These are phyloP conservation scores for Lactarius quietus DNA, from an alignment of 768 basidiomycete genomes.

Conservation along the genomic window DNA sequence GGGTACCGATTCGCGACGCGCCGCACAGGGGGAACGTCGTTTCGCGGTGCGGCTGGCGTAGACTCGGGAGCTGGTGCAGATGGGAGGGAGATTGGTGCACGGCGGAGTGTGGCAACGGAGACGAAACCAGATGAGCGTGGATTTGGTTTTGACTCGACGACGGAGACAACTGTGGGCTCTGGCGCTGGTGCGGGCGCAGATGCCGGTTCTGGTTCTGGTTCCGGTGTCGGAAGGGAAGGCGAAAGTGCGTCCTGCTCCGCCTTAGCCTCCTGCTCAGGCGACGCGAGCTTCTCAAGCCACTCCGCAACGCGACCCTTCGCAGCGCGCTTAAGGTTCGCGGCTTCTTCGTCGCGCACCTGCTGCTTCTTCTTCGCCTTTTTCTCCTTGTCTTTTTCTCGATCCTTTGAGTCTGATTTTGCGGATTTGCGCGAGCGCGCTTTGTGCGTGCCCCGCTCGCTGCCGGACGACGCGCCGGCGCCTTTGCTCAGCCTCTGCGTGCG, in stretches of 20 bases:
- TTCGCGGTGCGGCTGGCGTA: background rate
- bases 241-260: background rate
- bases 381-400: conserved; percentile 30
- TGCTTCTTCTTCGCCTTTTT: conserved; percentile 22
- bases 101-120: conserved; percentile 53
- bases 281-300: conserved; percentile 69
- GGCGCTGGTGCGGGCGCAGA: no score
- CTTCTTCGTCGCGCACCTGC: conserved; percentile 36
- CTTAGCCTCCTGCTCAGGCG: conserved; percentile 34
- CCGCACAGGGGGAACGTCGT: background rate
- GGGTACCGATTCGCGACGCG: background rate
- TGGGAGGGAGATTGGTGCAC: conserved; percentile 14
- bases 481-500: conserved; percentile 23
- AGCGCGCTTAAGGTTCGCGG: conserved; percentile 39
- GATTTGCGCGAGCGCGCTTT: conserved; percentile 23
- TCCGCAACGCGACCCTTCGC: conserved; percentile 73
- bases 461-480: conserved; percentile 13
- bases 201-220: no score
- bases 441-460: conserved; percentile 25
- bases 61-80: background rate
- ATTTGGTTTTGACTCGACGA: conserved; percentile 38
- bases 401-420: conserved; percentile 11
- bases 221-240: background rate
- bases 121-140: conserved; percentile 77
- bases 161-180: background rate